These are phyloP conservation scores for Penicillium lividum DNA, from an alignment of 495 filamentous ascomycete species.

Conservation along the genomic window DNA sequence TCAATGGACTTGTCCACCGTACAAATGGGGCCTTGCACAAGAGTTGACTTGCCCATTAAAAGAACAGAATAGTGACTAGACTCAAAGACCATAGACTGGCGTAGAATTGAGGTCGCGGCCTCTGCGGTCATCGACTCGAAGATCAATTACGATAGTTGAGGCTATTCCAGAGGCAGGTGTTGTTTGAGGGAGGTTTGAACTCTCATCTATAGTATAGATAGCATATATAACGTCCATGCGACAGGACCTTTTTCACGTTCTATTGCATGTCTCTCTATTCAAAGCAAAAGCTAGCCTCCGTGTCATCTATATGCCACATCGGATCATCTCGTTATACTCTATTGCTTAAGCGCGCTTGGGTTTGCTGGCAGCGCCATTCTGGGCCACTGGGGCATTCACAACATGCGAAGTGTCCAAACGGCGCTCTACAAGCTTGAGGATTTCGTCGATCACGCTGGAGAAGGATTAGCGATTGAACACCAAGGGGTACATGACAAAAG, in stretches of 20 bases:
- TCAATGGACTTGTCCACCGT: slow-evolving; percentile 7
- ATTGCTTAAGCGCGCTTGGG: slow-evolving; percentile 40
- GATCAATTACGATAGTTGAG: slow-evolving; percentile 6
- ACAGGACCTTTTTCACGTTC: not conserved
- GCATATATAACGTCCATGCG: slow-evolving; percentile 12
- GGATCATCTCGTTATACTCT: slow-evolving; percentile 27
- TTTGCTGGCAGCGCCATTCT: slow-evolving; percentile 40
- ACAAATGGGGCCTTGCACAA: too few relatives aligned
- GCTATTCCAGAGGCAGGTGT: not conserved
- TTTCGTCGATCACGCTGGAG: slow-evolving; percentile 83
- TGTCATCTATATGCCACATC: slow-evolving; percentile 13
- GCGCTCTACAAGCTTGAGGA: slow-evolving; percentile 81
- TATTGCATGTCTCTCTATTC: slow-evolving; percentile 16
- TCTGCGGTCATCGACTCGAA: slow-evolving; percentile 47
- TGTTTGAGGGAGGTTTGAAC: not conserved
- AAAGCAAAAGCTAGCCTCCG: slow-evolving; percentile 4
- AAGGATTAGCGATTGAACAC: slow-evolving; percentile 17
- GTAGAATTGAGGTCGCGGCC: slow-evolving; percentile 59
- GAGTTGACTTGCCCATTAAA: slow-evolving; percentile 57
- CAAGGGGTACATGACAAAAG: not conserved
- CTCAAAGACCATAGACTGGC: slow-evolving; percentile 54
- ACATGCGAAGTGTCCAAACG: slow-evolving; percentile 45
- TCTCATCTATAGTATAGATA: slow-evolving; percentile 20
- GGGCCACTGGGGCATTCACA: slow-evolving; percentile 17
- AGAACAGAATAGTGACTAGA: slow-evolving; percentile 63